Conservation (phyloP, 2,329 filamentous ascomycete species). For the Taxawa tesnikishii region DNA sequence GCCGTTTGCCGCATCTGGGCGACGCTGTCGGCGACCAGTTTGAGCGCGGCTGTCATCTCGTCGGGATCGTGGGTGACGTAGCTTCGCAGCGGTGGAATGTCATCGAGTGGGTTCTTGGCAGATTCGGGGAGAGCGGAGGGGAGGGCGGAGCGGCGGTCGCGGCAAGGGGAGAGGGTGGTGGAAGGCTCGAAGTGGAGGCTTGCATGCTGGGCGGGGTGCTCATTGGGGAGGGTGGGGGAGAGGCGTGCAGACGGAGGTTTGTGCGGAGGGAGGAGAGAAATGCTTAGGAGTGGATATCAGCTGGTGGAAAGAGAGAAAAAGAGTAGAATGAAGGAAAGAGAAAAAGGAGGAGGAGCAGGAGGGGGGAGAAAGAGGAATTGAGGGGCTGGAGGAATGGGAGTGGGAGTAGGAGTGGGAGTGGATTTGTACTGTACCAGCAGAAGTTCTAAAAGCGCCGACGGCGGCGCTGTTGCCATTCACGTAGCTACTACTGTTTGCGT, state of each 20-base stretch:
- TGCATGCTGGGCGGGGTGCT: constrained; percentile 49
- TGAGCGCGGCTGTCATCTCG: constrained; percentile 56
- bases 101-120: constrained; percentile 32
- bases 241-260: constrained; percentile 56
- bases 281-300: constrained; percentile 35
- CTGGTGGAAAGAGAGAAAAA: constrained; percentile 8
- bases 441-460: constrained; percentile 23
- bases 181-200: constrained; percentile 36
- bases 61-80: constrained; percentile 35
- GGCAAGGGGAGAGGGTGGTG: constrained; percentile 31
- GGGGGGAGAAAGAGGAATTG: too few relatives aligned
- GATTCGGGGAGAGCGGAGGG: constrained; percentile 12
- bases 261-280: constrained; percentile 75
- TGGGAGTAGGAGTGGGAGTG: too few relatives aligned
- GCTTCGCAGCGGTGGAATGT: constrained; percentile 53
- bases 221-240: constrained; percentile 48
- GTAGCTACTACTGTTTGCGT: too few relatives aligned
- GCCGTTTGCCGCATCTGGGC: constrained; percentile 68
- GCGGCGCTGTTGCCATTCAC: too few relatives aligned
- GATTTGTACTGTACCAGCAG: constrained; percentile 15
- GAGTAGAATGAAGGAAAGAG: neutral
- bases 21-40: constrained; percentile 67
- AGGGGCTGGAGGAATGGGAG: too few relatives aligned
- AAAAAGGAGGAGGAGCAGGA: too few relatives aligned
- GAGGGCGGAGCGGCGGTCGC: constrained; percentile 15